Evolutionary conservation across 2,329 filamentous ascomycete genomes (phyloP).

Genomic region (Ceratocystis cubensis): DNA sequence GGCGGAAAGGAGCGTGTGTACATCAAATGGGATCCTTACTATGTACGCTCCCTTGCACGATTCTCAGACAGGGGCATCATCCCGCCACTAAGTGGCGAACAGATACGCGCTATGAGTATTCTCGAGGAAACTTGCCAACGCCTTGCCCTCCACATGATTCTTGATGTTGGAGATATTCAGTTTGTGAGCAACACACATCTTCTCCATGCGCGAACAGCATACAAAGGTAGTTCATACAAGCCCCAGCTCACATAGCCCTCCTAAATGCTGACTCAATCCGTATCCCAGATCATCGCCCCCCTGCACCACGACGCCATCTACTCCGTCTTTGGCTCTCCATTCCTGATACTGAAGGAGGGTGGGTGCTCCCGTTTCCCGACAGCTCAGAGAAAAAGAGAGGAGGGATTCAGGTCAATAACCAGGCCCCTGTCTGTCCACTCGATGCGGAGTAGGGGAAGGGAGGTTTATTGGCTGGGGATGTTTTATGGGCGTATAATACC

Average conservation of each 20-base stretch:
- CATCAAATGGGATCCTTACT: constrained; percentile 86
- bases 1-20: constrained; percentile 41
- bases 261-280: background rate
- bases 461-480: background rate
- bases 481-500: background rate
- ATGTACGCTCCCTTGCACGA: constrained; percentile 59
- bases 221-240: constrained; percentile 35
- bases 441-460: constrained; percentile 53
- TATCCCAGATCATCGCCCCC: constrained; percentile 42
- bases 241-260: background rate
- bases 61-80: constrained; percentile 64
- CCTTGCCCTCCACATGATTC: constrained; percentile 67
- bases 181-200: constrained; percentile 71
- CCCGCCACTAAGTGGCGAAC: constrained; percentile 56
- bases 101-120: constrained; percentile 50
- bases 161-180: constrained; percentile 81
- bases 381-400: constrained; percentile 74
- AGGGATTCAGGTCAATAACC: constrained; percentile 78
- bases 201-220: constrained; percentile 68
- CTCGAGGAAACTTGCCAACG: constrained; percentile 60
- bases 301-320: constrained; percentile 59
- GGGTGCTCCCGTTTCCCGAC: constrained; percentile 73
- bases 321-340: constrained; percentile 77
- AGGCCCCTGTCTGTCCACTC: constrained; percentile 57
- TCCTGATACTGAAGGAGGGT: constrained; percentile 70